Base-by-base conservation (phyloP, 2,329 filamentous ascomycete genomes). In the Xylaria sp. region DNA sequence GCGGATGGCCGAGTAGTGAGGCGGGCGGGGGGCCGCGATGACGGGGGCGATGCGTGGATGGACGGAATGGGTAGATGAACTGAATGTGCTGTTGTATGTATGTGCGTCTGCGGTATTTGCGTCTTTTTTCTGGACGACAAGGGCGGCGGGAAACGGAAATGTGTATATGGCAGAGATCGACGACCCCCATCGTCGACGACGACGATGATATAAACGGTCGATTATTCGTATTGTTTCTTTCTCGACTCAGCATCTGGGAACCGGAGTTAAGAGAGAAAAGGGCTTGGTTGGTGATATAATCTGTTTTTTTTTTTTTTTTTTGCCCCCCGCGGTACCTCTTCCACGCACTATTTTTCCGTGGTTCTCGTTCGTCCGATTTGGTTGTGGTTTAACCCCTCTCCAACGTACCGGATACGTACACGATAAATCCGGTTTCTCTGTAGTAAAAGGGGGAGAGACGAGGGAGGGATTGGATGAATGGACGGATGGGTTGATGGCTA, bases 1-100 rank as follows among this genome's bases (percentile, higher is more conserved):
- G 64, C 82, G 89, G 66, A 74, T 85, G 69, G 76, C 75, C 50
- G 74, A 71, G 34, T 72, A 56, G 69, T 45, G 51, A 52, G 7
- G 5, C 9, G 29, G 44, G n/a, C 7, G 13, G 37, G 39, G 13
- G 20, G 42, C 16, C 18, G 34, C 17, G 19, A n/a, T 18, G 26
- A n/a, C 18, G 26, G 40, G 44, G 24, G n/a, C 44, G 9, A 34
- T 44, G 34, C 46, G 52, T 38, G 50, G 49, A 41, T 52, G 19
- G 41, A 56, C 47, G 18, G 44, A 20, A 45, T 48, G 18, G 7
- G 38, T 26, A 42, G 19, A 29, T 6, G 49, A 41, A 39, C 39
- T 24, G 42, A 41, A 50, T 19, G n/a, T n/a, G n/a, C n/a, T n/a
- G n/a, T n/a, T n/a, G n/a, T n/a, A n/a, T n/a, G n/a, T n/a, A n/a